Percentiles rank a stretch among this genome's conserved stretches.
These are phyloP conservation scores for Staphylotrichum tortipilum DNA, from an alignment of 495 filamentous ascomycete genomes.

Conservation along the genomic window DNA sequence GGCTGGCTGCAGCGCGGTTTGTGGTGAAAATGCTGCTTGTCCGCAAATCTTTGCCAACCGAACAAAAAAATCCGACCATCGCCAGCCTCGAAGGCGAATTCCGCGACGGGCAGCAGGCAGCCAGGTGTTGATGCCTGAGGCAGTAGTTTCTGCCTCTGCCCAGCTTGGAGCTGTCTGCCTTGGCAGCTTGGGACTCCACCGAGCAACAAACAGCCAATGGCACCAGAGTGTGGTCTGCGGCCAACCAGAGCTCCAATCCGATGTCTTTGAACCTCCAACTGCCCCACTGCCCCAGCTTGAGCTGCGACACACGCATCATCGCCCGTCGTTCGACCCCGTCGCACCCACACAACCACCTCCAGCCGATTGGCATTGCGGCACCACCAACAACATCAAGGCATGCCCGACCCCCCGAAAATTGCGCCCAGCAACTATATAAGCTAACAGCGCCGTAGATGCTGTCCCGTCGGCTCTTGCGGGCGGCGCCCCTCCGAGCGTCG, in stretches of 20 bases:
- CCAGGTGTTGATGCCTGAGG: no score
- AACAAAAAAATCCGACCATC: conserved; percentile 23
- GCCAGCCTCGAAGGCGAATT: conserved; percentile 23
- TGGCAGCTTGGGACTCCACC: background rate
- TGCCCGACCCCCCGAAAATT: background rate
- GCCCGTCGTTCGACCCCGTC: conserved; percentile 17
- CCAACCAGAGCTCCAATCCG: conserved; percentile 14
- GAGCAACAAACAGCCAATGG: no score
- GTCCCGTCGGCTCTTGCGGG: conserved; percentile 50
- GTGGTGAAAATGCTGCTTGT: conserved; percentile 28
- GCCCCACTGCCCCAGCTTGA: conserved; percentile 7
- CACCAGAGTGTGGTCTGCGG: background rate
- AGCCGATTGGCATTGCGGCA: conserved; percentile 20
- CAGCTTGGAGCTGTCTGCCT: background rate
- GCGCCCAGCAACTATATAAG: no score
- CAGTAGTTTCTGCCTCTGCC: conserved; percentile 18
- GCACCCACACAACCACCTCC: conserved; percentile 6
- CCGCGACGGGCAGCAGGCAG: conserved; percentile 10
- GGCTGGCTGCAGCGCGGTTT: conserved; percentile 33
- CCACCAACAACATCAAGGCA: conserved; percentile 17
- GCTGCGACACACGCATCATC: no score
- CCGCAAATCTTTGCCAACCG: conserved; percentile 39
- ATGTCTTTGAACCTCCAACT: background rate
- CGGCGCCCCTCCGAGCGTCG: conserved; percentile 46
- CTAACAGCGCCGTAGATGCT: conserved; percentile 47